Evolutionary conservation across 495 filamentous ascomycete species (phyloP), one percentile per base, ranked within the genome.

Genomic region (Xanthoparmelia taractica): DNA sequence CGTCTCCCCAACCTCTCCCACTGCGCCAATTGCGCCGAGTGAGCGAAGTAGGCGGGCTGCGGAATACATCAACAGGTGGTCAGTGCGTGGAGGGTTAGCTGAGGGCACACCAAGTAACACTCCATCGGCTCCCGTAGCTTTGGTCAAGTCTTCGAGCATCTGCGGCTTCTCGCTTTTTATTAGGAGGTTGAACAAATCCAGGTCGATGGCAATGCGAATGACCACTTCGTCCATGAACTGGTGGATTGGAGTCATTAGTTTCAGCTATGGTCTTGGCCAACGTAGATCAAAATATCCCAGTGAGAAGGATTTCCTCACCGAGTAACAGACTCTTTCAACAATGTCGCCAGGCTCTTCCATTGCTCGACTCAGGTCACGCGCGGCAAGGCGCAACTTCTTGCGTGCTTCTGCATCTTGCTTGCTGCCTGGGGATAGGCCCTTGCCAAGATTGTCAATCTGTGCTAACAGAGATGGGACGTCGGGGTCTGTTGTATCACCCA

Each of bases 111-210:
- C 67, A 15, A 77, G 64, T 25, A 78, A 58, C 0, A 65, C 63
- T 8, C 64, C 58, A 40, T 76, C 75, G 1, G 72, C 70, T 23
- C 70, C 67, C 15, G 70, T 74, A 55, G 69, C 64, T n/a, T 67
- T 62, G 3, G 74, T 73, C 57, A 79, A 67, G 18, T 72, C 63
- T 4, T 50, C 50, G 8, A 65, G 71, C 18, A 65, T 70, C 63
- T 72, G 74, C 15, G 77, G 71, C 36, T 69, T 68, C 31, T 73
- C 72, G 52, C 73, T 71, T 45, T 72, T 63, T 2, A 71, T 71
- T 20, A 78, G 57, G 8, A 68, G 56, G n/a, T 60, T 57, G 67
- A 78, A 79, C 18, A 78, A 47, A 6, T 69, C 71, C 4, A 77
- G 67, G 50, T 76, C 69, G 25, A 74, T 64, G 15, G 67, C 69